Evolutionary conservation across 2,329 filamentous ascomycete species (phyloP).

Genomic region (Cryphonectria carpinicola): DNA sequence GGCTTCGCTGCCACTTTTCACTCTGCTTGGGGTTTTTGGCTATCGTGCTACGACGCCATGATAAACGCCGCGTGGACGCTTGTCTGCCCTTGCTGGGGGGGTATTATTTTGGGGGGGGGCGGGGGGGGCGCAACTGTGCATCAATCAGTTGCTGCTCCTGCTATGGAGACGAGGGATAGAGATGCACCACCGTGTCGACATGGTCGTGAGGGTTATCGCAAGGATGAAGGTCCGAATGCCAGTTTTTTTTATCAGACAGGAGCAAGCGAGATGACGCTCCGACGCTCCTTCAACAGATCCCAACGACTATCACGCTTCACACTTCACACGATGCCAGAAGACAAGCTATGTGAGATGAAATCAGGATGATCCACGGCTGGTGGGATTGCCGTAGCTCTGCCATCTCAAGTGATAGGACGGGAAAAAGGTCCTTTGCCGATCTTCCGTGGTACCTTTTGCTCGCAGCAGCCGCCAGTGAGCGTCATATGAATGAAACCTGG

Average conservation of each 20-base stretch:
- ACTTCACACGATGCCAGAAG: neutral
- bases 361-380: slow-evolving; percentile 3
- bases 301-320: neutral
- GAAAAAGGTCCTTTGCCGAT: neutral
- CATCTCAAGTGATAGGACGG: neutral
- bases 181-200: neutral
- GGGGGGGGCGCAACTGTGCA: neutral
- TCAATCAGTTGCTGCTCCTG: neutral
- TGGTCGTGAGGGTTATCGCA: neutral
- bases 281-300: neutral
- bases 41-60: neutral
- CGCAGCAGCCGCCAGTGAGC: neutral
- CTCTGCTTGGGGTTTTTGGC: neutral
- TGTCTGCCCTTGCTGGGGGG: neutral
- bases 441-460: neutral
- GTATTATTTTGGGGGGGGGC: no score
- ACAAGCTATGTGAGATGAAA: slow-evolving; percentile 8
- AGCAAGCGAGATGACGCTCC: neutral
- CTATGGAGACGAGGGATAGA: neutral
- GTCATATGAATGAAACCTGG: neutral
- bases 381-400: neutral
- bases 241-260: neutral
- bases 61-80: neutral
- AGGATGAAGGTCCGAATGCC: neutral
- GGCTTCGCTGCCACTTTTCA: neutral